Evolutionary conservation across 345 rosid species (phyloP).

Genomic region (Clausena lansium): DNA sequence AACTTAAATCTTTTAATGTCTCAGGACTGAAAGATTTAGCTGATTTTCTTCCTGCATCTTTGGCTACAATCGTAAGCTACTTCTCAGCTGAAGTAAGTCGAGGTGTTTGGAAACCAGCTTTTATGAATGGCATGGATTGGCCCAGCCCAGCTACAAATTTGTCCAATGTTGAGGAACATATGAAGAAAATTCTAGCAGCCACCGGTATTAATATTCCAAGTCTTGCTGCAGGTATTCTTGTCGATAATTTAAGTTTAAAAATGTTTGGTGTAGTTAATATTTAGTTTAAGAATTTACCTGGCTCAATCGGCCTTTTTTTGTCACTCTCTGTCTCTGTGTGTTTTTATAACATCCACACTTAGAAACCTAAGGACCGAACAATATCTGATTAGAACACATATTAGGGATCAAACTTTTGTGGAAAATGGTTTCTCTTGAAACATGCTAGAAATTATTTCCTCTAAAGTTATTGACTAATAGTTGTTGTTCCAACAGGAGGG

Average conservation of each 20-base stretch:
- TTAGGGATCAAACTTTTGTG: too few species aligned
- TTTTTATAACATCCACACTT: not conserved
- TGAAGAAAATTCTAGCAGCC: constrained; percentile 78
- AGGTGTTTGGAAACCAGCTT: constrained; percentile 91
- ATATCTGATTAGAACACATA: not conserved
- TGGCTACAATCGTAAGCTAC: constrained; percentile 89
- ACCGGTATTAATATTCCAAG: constrained; percentile 93
- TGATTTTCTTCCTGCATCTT: constrained; percentile 91
- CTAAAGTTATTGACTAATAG: constrained; percentile 17
- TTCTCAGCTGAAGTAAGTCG: constrained; percentile 96
- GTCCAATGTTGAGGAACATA: constrained; percentile 79
- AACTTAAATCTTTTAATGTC: constrained; percentile 6
- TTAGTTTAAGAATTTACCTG: not conserved
- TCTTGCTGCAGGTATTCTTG: constrained; percentile 70
- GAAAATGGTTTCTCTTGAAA: not conserved
- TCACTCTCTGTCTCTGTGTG: not conserved
- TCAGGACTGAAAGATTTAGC: constrained; percentile 95
- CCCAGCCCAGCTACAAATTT: constrained; percentile 97
- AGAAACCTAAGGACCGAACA: not conserved
- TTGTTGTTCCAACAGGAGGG: constrained; percentile 52
- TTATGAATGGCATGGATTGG: constrained; percentile 98
- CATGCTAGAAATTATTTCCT: not conserved
- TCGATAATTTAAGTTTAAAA: not conserved
- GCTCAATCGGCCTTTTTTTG: not conserved
- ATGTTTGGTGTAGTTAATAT: not conserved